Conservation (phyloP, 2,329 filamentous ascomycete species). For the Fusarium guadeloupense region DNA sequence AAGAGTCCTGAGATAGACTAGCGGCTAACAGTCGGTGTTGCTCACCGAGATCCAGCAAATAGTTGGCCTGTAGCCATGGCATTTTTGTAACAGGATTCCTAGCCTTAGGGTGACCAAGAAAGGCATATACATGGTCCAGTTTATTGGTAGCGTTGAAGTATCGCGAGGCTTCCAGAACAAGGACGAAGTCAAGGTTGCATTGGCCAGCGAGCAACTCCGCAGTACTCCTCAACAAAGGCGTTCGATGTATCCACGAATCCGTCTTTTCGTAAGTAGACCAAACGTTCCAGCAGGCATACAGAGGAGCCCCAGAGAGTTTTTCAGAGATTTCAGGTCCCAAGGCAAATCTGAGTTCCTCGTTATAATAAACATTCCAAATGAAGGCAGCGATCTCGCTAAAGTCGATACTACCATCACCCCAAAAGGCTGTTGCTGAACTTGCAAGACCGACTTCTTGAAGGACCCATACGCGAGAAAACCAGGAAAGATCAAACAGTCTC, state of each 20-base stretch:
- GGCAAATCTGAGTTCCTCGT: not conserved
- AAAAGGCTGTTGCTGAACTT: not conserved
- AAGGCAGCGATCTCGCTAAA: conserved; percentile 11
- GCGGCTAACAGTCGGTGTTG: conserved; percentile 3
- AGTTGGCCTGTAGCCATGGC: conserved; percentile 11
- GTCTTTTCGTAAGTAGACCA: conserved; percentile 13
- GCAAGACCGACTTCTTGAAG: conserved; percentile 9
- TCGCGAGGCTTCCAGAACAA: conserved; percentile 11
- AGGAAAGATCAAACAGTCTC: not conserved
- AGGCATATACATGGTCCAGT: conserved; percentile 9
- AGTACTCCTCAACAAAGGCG: not conserved
- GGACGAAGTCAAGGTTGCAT: conserved; percentile 7
- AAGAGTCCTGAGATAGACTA: not conserved
- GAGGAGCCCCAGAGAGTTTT: not conserved
- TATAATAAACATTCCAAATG: conserved; percentile 5
- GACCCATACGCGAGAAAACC: conserved; percentile 13
- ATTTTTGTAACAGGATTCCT: not conserved
- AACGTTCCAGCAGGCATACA: conserved; percentile 12
- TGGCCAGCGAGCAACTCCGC: not conserved
- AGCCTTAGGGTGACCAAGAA: conserved; percentile 10
- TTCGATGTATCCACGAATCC: conserved; percentile 3
- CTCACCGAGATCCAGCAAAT: not conserved
- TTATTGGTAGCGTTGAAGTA: conserved; percentile 17
- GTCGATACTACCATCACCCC: conserved; percentile 4
- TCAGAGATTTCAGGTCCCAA: not conserved